Base-by-base conservation (phyloP, 2,329 filamentous ascomycete species). In the Neodidymelliopsis sp. region DNA sequence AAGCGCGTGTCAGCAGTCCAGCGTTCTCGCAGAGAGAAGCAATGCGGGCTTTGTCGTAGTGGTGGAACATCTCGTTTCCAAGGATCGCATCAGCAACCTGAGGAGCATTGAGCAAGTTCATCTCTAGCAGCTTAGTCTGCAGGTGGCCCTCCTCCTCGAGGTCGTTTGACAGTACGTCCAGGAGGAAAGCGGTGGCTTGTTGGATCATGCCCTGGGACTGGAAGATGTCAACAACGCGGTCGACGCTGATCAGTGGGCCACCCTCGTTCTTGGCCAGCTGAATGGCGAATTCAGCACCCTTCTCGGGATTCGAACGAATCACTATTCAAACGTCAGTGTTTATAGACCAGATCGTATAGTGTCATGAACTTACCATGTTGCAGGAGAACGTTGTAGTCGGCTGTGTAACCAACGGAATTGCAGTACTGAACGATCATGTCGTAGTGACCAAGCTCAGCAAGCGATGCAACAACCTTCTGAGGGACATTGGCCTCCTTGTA, bases 71-170 rank as follows among this genome's bases (percentile, higher is more conserved):
- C 66, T 97, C 91, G 67, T 99, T 99, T 59, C 93, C 90, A 29
- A 99, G 84, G 61, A 99, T 99, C 24, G 94, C 94, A 74, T 99
- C 95, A 3, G 95, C 94, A 44, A 99, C 95, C 74, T 97, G 94
- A 39, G 94, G 94, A 1, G 94, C 95, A 62, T 96, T 95, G 75
- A 96, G 82, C 56, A 99, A 77, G 75, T 99, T 99, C 92, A 99
- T 97, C 81, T 99, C 95, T 46, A 99, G 79, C 3, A 99, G 82
- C 53, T 94, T 88, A 16, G 95, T 99, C 76, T 99, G 94, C 28
- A 99, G 81, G 60, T 93, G 87, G 28, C 87, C 93, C 70, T 99
- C 92, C 74, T 99, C 94, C 0, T 91, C 91, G 65, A 87, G 88
- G 78, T 99, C 97, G 62, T 94, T 91, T 74, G 96, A 94, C 24